Evolutionary conservation across 306 rosid genomes (phyloP), one percentile per base, ranked within the genome.

Genomic region (Gynostemma pentaphyllum): DNA sequence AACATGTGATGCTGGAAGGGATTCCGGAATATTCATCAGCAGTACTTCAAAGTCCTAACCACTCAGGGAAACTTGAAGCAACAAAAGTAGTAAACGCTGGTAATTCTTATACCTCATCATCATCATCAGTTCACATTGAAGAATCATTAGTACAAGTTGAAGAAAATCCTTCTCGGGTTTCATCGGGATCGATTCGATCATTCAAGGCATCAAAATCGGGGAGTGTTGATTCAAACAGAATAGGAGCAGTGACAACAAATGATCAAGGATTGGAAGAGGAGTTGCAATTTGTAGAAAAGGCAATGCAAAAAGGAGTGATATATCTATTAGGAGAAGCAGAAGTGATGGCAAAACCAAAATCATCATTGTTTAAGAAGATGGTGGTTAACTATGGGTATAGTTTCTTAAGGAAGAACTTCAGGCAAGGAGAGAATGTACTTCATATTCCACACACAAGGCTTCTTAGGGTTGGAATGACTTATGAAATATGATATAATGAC

Each of bases 311-410:
- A 4, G 85, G 95, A 1, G 81, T 89, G n/a, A 94, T 89, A 9
- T 79, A 89, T 69, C 78, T 87, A 67, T 41, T 86, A 27, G 89
- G 86, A 11, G 87, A 89, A 72, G 84, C 86, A 18, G 87, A 89
- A 54, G 94, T 89, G 26, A 78, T 82, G 19, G 94, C 95, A 0
- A 72, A 71, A 9, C 74, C 76, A 6, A 76, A 79, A 2, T 84
- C 97, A 4, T 89, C 95, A 4, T 45, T 84, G 22, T 32, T 89
- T 14, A 89, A 82, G 73, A 87, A 74, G 75, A 28, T 89, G 5
- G 80, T 87, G 18, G 81, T 89, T 28, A 81, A 89, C 66, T 66
- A 84, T 70, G 75, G 60, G 4, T 86, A 82, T 36, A 70, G 68
- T 56, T 89, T 84, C 82, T 46, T 89, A 79, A 73, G 95, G 62